A percentile compares a stretch with the other conserved stretches of the same genome.
Conservation (phyloP, 2,329 filamentous ascomycete genomes). For the Fusarium udum region DNA sequence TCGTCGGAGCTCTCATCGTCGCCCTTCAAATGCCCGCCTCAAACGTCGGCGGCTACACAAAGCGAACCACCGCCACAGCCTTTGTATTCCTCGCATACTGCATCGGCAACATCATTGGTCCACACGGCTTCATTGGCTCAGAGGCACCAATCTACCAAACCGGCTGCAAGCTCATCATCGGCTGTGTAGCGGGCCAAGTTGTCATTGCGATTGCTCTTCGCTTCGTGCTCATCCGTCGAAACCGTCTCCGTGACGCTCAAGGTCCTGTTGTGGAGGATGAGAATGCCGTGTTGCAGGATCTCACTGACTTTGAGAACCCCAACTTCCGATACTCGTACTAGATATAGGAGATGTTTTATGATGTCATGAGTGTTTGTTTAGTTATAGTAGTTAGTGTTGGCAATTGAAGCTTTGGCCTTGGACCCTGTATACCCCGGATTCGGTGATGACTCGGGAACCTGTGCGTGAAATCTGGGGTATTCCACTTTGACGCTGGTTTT, state of each 20-base stretch:
- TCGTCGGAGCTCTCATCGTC: slow-evolving; percentile 63
- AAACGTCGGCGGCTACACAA: slow-evolving; percentile 60
- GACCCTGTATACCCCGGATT: slow-evolving; percentile 2
- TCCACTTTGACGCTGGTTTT: background rate
- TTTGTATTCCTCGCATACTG: slow-evolving; percentile 59
- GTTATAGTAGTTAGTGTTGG: background rate
- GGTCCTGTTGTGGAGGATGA: slow-evolving; percentile 34
- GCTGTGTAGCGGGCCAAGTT: slow-evolving; percentile 37
- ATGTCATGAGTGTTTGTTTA: slow-evolving; percentile 1
- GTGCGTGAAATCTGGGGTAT: slow-evolving; percentile 16
- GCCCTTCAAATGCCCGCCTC: slow-evolving; percentile 63
- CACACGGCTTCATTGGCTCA: slow-evolving; percentile 52
- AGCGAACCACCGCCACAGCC: slow-evolving; percentile 57
- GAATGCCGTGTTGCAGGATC: slow-evolving; percentile 36
- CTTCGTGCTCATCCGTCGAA: slow-evolving; percentile 38
- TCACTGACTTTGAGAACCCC: slow-evolving; percentile 44
- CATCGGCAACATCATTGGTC: slow-evolving; percentile 42
- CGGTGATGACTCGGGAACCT: background rate
- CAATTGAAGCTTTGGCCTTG: slow-evolving; percentile 8
- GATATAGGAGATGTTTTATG: background rate
- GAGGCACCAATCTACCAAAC: slow-evolving; percentile 62
- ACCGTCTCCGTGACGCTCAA: slow-evolving; percentile 36
- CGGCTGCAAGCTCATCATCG: slow-evolving; percentile 55
- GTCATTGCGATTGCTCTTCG: slow-evolving; percentile 32
- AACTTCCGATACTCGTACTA: slow-evolving; percentile 44